Base-by-base conservation (phyloP, 2,329 filamentous ascomycete species). In the Xylariaceae sp. region DNA sequence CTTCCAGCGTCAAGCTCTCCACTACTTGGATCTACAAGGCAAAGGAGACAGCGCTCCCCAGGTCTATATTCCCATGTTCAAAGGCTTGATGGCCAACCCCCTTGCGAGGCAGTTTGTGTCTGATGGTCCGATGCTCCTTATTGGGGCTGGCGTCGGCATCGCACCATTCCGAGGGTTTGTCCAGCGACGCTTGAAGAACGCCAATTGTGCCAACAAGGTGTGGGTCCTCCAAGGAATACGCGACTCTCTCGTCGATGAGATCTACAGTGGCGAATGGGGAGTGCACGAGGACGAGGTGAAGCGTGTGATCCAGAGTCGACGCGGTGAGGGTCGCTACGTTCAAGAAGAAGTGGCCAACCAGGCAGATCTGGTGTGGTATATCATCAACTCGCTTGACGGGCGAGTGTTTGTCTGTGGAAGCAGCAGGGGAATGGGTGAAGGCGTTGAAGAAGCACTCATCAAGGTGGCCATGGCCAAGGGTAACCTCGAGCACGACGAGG, bases 111-210 rank as follows among this genome's bases (percentile, higher is more conserved):
- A 97, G 66, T 99, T 97, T 67, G 87, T 90, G 47, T 86, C 89
- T 2, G 93, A 99, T 68, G 94, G 94, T 0, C 94, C 94, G 0
- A 99, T 99, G 94, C 85, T 99, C 36, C 82, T 99, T 44, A 96
- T 99, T 62, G 94, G 94, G 31, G 94, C 94, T 5, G 94, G 94
- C 50, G 94, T 99, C 18, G 94, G 94, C 58, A 93, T 99, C 71
- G 94, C 94, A 11, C 94, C 94, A 0, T 99, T 99, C 85, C 86
- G 94, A 45, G 94, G 94, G 52, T 99, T 99, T 70, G 95, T 99
- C 42, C 89, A 97, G 74, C 90, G 95, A 54, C 56, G 66, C 1
- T 62, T 70, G 46, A 71, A 71, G 58, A 71, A 69, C 9, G 70
- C 70, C 14, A 67, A 68, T 45, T 70, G 66, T 31, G 68, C 69